Evolutionary conservation across 768 basidiomycete species (phyloP).

Genomic region (Boletus subparvulus): DNA sequence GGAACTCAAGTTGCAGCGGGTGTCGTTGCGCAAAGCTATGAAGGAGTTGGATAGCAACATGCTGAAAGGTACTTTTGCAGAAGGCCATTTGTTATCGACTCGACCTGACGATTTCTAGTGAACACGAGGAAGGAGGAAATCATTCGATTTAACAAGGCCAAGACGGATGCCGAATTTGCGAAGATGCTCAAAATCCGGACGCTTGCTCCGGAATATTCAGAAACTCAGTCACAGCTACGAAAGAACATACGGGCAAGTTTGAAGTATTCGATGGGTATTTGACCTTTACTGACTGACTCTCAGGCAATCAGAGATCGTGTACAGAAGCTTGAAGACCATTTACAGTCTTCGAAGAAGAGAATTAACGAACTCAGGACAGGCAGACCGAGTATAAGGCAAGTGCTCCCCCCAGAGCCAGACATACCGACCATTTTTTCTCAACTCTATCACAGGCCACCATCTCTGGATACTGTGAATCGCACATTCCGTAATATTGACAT

Average conservation of each 20-base stretch:
- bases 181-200: constrained; percentile 70
- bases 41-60: constrained; percentile 63
- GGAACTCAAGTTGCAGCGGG: constrained; percentile 44
- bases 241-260: constrained; percentile 64
- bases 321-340: constrained; percentile 74
- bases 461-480: constrained; percentile 78
- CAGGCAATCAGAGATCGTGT: constrained; percentile 72
- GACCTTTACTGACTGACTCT: constrained; percentile 4
- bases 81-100: neutral
- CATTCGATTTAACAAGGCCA: constrained; percentile 72
- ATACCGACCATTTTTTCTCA: neutral
- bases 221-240: constrained; percentile 76
- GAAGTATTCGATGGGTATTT: neutral
- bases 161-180: constrained; percentile 74
- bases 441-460: constrained; percentile 61
- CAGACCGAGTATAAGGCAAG: constrained; percentile 62
- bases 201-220: constrained; percentile 87
- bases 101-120: constrained; percentile 43
- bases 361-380: constrained; percentile 61
- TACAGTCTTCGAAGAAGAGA: constrained; percentile 69
- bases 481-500: constrained; percentile 84
- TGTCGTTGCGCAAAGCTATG: constrained; percentile 41
- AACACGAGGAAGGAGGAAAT: constrained; percentile 84
- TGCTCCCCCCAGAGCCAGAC: constrained; percentile 1
- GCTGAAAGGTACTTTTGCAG: constrained; percentile 54